A percentile compares a stretch with the other conserved stretches of the same genome.
Evolutionary conservation across 345 rosid genomes (phyloP).

Genomic region (Salix arbutifolia): DNA sequence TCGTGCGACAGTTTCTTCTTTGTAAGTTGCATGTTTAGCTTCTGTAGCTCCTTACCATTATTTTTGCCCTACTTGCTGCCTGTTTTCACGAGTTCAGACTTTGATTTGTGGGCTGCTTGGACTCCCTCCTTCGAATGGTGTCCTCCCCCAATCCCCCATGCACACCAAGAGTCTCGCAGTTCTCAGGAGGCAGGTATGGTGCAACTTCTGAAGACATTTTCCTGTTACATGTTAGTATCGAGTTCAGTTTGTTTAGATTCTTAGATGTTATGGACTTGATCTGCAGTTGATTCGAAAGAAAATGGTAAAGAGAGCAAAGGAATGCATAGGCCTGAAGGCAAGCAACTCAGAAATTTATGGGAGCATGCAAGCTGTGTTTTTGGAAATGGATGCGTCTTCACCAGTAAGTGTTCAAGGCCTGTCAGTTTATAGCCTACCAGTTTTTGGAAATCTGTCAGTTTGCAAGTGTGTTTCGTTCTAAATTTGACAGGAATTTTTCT

Average conservation of each 20-base stretch:
- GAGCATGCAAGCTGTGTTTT: slow-evolving; percentile 69
- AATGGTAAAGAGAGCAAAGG: slow-evolving; percentile 76
- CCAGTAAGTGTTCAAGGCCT: slow-evolving; percentile 29
- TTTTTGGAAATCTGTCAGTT: background rate
- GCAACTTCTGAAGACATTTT: background rate
- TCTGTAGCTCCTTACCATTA: background rate
- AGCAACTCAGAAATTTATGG: slow-evolving; percentile 72
- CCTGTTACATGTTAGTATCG: slow-evolving; percentile 4
- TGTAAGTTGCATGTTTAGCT: background rate
- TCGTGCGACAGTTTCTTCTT: background rate
- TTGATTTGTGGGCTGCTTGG: slow-evolving; percentile 80
- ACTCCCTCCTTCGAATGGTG: slow-evolving; percentile 89
- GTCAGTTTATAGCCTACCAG: background rate
- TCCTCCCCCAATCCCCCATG: slow-evolving; percentile 89
- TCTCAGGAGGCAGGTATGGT: slow-evolving; percentile 60
- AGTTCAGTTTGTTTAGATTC: background rate
- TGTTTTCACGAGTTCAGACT: slow-evolving; percentile 45
- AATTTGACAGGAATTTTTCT: slow-evolving; percentile 1
- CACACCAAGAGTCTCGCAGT: slow-evolving; percentile 83
- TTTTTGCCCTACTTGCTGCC: background rate
- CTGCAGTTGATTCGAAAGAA: slow-evolving; percentile 57
- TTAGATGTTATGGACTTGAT: slow-evolving; percentile 5
- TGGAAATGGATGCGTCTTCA: slow-evolving; percentile 59
- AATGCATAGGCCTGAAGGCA: slow-evolving; percentile 54
- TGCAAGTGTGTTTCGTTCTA: background rate